Conservation (phyloP, 1,284 basidiomycete genomes). For the Boletus mariae region DNA sequence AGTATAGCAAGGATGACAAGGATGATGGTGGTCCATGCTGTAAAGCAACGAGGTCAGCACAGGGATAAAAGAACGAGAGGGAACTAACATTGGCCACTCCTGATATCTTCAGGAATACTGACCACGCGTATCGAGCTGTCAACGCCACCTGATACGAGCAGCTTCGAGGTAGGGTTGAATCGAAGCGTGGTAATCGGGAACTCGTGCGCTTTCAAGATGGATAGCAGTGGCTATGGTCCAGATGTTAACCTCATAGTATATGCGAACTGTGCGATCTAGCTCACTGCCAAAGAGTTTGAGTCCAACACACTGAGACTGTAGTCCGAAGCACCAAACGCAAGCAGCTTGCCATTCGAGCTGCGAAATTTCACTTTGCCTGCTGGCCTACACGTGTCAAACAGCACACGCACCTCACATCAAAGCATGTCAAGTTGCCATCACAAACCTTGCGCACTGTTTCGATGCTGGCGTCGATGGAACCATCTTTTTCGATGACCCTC, state of each 20-base stretch:
- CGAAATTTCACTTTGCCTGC: conserved; percentile 7
- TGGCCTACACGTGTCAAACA: conserved; percentile 7
- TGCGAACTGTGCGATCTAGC: conserved; percentile 22
- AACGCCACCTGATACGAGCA: conserved; percentile 91
- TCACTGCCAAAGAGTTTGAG: conserved; percentile 72
- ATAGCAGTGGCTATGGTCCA: conserved; percentile 67
- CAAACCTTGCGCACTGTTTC: conserved; percentile 64
- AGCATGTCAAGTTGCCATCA: conserved; percentile 78
- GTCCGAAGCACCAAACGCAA: conserved; percentile 90
- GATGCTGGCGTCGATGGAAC: conserved; percentile 30
- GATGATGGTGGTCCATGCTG: conserved; percentile 43
- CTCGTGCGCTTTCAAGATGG: conserved; percentile 91
- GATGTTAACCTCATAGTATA: conserved; percentile 2
- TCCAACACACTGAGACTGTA: conserved; percentile 85
- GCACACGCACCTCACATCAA: conserved; percentile 71
- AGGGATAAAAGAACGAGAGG: neutral
- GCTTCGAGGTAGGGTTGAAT: conserved; percentile 78
- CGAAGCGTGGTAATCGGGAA: conserved; percentile 89
- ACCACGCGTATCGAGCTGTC: conserved; percentile 88
- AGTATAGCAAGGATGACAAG: conserved; percentile 35
- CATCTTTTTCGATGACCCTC: conserved; percentile 49
- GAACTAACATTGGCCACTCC: conserved; percentile 48
- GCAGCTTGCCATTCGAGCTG: conserved; percentile 75
- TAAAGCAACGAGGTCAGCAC: conserved; percentile 8
- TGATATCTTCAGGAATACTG: conserved; percentile 60